Conservation (phyloP, 2,329 filamentous ascomycete genomes). For the Trichoderma sp. region DNA sequence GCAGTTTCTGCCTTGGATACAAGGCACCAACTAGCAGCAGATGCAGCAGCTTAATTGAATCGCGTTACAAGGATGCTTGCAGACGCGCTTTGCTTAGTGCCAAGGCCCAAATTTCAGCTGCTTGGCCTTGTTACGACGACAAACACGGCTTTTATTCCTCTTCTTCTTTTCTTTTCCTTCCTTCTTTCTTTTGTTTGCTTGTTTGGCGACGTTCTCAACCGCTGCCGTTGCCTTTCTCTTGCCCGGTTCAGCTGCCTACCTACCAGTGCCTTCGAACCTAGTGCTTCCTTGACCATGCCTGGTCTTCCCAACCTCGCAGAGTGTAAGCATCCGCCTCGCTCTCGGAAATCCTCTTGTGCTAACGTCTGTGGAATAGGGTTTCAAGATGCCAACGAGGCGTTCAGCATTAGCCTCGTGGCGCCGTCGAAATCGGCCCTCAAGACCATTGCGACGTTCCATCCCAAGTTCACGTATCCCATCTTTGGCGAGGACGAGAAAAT, state of each 20-base stretch:
- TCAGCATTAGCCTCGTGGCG: conserved; percentile 58
- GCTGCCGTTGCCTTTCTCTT: not conserved
- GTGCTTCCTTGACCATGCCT: conserved; percentile 27
- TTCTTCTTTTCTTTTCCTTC: not conserved
- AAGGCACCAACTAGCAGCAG: not conserved
- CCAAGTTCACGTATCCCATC: conserved; percentile 84
- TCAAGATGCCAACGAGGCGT: conserved; percentile 57
- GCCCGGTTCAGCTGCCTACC: not conserved
- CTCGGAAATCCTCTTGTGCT: not conserved
- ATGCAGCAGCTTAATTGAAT: conserved; percentile 15
- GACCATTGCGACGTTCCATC: conserved; percentile 69
- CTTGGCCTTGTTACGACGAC: not conserved
- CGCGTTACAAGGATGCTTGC: conserved; percentile 4
- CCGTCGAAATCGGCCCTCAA: conserved; percentile 49
- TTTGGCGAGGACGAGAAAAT: conserved; percentile 92
- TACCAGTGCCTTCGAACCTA: not conserved
- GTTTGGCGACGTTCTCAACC: not conserved
- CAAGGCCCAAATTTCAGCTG: not conserved
- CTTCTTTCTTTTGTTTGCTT: not conserved
- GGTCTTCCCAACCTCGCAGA: conserved; percentile 32
- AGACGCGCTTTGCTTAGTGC: not conserved
- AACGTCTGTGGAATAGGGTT: conserved; percentile 46
- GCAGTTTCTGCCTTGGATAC: not conserved
- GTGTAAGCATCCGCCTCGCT: conserved; percentile 29
- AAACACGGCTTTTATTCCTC: not conserved